Percentiles rank a stretch among this genome's conserved stretches.
phyloP scores from a whole-genome alignment of 2,329 filamentous ascomycete species.

The Uncinocarpus reesii region DNA sequence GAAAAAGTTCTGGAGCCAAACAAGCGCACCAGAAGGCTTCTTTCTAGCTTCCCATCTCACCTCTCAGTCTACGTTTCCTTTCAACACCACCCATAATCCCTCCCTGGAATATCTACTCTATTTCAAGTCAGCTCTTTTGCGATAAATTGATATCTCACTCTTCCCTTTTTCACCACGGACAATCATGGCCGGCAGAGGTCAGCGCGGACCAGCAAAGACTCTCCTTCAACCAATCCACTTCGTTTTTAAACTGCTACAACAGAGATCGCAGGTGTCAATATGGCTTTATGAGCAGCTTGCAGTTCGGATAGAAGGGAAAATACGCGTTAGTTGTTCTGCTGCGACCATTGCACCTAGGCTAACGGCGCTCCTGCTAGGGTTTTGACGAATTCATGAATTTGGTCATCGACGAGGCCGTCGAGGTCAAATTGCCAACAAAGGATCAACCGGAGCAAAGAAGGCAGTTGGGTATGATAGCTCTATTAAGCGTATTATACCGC shows the following conservation, averaged over 20 bases:
- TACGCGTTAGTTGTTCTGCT: slow-evolving; percentile 56
- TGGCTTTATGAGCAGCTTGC: slow-evolving; percentile 96
- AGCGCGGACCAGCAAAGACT: slow-evolving; percentile 53
- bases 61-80: not conserved
- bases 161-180: not conserved
- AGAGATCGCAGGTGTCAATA: slow-evolving; percentile 76
- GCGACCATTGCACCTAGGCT: slow-evolving; percentile 4
- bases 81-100: not conserved
- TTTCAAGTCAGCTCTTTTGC: not conserved
- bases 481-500: slow-evolving; percentile 13
- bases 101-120: too few species aligned
- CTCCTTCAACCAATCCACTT: slow-evolving; percentile 72
- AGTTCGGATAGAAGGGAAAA: slow-evolving; percentile 92
- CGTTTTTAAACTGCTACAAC: slow-evolving; percentile 83
- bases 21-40: not conserved
- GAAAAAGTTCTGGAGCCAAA: slow-evolving; percentile 9
- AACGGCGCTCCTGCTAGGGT: slow-evolving; percentile 47
- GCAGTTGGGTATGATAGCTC: slow-evolving; percentile 54
- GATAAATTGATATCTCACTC: not conserved
- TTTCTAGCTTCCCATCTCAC: slow-evolving; percentile 3
- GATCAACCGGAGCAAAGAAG: slow-evolving; percentile 68
- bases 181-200: slow-evolving; percentile 46
- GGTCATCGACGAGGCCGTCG: slow-evolving; percentile 87
- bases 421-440: slow-evolving; percentile 79
- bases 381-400: slow-evolving; percentile 99